Evolutionary conservation across 495 filamentous ascomycete genomes (phyloP).

Genomic region (Lepidopterella palustris): DNA sequence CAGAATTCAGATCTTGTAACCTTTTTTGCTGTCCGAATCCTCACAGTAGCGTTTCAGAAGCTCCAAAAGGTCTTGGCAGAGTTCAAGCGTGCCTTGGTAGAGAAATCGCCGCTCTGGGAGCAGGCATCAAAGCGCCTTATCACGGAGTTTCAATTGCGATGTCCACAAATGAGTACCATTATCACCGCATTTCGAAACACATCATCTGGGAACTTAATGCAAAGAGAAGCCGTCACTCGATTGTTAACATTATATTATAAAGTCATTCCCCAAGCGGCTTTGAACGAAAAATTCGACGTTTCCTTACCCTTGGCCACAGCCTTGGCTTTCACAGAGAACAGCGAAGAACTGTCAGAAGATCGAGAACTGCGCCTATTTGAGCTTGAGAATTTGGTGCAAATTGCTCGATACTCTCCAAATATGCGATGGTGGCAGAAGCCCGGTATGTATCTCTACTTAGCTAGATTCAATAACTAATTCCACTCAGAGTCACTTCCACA

Average conservation of each 20-base stretch:
- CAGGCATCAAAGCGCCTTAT: conserved; percentile 58
- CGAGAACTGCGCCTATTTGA: conserved; percentile 53
- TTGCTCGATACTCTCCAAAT: conserved; percentile 67
- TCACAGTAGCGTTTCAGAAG: conserved; percentile 74
- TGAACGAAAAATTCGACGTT: conserved; percentile 81
- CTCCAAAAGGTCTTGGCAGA: conserved; percentile 52
- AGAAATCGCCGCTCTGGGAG: conserved; percentile 50
- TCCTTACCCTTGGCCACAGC: conserved; percentile 63
- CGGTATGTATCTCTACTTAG: conserved; percentile 36
- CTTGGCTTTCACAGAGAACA: conserved; percentile 48
- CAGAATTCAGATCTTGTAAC: conserved; percentile 67
- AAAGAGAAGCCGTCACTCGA: conserved; percentile 69
- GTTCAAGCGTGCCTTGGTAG: conserved; percentile 44
- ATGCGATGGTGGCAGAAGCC: conserved; percentile 77
- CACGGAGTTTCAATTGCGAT: conserved; percentile 68
- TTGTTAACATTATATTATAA: conserved; percentile 75
- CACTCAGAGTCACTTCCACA: conserved; percentile 34
- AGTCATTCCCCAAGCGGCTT: conserved; percentile 68
- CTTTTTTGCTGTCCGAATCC: conserved; percentile 72
- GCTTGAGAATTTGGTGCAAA: conserved; percentile 66
- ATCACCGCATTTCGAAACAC: conserved; percentile 61
- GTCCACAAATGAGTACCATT: conserved; percentile 71
- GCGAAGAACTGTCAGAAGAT: conserved; percentile 46
- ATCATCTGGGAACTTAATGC: conserved; percentile 59
- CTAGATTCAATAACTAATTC: conserved; percentile 8